Conservation (phyloP, 768 basidiomycete species). For the Lentinula sp. region DNA sequence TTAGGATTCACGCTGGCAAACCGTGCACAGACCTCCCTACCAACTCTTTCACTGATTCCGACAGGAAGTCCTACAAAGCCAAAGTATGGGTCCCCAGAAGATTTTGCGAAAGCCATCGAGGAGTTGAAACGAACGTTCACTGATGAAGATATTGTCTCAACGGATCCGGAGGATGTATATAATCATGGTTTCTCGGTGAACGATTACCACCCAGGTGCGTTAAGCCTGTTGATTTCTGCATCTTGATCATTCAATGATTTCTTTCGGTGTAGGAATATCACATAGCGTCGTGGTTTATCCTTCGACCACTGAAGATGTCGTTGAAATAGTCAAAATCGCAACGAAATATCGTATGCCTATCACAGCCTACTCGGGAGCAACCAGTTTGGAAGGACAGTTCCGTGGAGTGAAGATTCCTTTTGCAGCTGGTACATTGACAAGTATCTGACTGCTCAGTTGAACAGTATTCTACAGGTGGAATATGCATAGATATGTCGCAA, state of each 20-base stretch:
- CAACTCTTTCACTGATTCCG: not conserved
- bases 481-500: conserved; percentile 70
- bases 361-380: conserved; percentile 75
- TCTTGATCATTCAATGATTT: not conserved
- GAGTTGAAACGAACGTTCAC: conserved; percentile 40
- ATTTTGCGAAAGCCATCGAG: conserved; percentile 46
- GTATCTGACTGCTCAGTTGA: not conserved
- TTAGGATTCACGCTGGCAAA: not conserved
- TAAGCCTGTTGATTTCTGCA: not conserved
- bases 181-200: conserved; percentile 51
- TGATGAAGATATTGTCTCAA: conserved; percentile 33
- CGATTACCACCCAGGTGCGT: conserved; percentile 41
- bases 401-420: conserved; percentile 41
- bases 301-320: conserved; percentile 72
- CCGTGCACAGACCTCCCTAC: not conserved
- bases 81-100: conserved; percentile 44
- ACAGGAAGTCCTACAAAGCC: conserved; percentile 7
- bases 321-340: conserved; percentile 70
- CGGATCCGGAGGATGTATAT: conserved; percentile 43
- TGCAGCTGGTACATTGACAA: not conserved
- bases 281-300: conserved; percentile 67
- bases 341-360: conserved; percentile 73
- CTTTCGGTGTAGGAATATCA: conserved; percentile 23
- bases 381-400: conserved; percentile 75
- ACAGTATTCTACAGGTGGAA: conserved; percentile 48